These are phyloP conservation scores for Penicillium italicum DNA, from an alignment of 2,329 filamentous ascomycete species.

Conservation along the genomic window DNA sequence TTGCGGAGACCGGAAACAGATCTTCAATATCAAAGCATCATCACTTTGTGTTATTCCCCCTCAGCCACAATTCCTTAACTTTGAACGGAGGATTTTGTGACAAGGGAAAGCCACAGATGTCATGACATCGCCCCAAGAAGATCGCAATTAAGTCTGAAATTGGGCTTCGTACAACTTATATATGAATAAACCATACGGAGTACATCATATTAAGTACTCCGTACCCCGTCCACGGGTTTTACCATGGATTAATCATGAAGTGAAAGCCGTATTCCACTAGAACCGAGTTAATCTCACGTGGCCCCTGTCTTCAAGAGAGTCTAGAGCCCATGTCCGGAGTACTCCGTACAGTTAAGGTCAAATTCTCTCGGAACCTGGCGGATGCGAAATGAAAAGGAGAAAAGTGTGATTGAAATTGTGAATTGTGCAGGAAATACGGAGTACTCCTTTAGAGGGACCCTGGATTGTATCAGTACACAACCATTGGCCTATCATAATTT, in stretches of 20 bases:
- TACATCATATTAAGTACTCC: background rate
- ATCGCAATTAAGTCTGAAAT: background rate
- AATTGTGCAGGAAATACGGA: background rate
- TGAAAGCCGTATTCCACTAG: background rate
- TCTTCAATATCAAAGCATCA: background rate
- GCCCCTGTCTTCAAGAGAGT: background rate
- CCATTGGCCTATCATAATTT: slow-evolving; percentile 5
- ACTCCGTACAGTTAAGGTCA: background rate
- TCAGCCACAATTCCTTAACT: background rate
- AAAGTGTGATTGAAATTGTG: background rate
- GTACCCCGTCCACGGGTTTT: background rate
- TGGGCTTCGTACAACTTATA: background rate
- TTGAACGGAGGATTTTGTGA: background rate
- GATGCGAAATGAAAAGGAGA: background rate
- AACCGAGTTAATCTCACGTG: background rate
- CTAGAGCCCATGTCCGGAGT: background rate
- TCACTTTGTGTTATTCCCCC: background rate
- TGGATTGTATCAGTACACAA: background rate
- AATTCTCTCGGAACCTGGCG: background rate
- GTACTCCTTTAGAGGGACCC: background rate
- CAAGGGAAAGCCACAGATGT: slow-evolving; percentile 7
- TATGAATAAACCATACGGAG: no score
- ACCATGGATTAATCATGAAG: background rate
- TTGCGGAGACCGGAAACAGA: slow-evolving; percentile 6
- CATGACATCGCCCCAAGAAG: background rate